A percentile compares a stretch with the other conserved stretches of the same genome.
Evolutionary conservation across 371 early-diverging fungal species (phyloP).

Genomic region (Blakeslea trispora): DNA sequence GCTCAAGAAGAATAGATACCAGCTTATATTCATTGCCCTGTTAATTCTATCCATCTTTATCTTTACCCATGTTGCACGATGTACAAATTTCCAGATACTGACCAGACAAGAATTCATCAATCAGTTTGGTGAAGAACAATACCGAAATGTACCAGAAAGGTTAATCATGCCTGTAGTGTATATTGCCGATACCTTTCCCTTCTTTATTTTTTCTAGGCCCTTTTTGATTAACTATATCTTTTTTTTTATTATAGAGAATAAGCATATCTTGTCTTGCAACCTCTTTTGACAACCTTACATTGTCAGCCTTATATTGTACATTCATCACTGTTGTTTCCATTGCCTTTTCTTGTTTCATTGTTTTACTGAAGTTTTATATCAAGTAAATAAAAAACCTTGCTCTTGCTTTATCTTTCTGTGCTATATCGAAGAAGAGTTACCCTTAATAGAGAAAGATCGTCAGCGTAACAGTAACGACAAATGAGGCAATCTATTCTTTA

Average conservation of each 20-base stretch:
- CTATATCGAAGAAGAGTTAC: neutral
- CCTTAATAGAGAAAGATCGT: neutral
- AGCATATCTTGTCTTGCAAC: neutral
- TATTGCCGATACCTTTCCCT: neutral
- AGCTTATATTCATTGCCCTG: neutral
- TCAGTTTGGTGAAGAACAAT: neutral
- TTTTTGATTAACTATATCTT: neutral
- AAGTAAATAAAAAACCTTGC: neutral
- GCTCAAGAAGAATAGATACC: neutral
- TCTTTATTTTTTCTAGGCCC: neutral
- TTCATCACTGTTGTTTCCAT: neutral
- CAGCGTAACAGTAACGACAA: too few species aligned
- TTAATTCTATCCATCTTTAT: neutral
- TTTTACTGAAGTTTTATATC: neutral
- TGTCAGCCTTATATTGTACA: neutral
- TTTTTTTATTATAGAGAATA: neutral
- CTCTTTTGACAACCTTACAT: neutral
- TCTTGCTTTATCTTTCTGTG: neutral
- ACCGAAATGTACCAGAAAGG: conserved; percentile 2
- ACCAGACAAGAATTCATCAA: neutral
- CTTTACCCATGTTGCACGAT: neutral
- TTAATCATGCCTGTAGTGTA: neutral
- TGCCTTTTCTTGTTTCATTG: neutral
- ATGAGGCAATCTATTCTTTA: too few species aligned
- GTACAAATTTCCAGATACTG: neutral